Percentiles rank a stretch among this genome's conserved stretches.
phyloP scores from a whole-genome alignment of 345 rosid species.

The Eutrema heterophyllum region DNA sequence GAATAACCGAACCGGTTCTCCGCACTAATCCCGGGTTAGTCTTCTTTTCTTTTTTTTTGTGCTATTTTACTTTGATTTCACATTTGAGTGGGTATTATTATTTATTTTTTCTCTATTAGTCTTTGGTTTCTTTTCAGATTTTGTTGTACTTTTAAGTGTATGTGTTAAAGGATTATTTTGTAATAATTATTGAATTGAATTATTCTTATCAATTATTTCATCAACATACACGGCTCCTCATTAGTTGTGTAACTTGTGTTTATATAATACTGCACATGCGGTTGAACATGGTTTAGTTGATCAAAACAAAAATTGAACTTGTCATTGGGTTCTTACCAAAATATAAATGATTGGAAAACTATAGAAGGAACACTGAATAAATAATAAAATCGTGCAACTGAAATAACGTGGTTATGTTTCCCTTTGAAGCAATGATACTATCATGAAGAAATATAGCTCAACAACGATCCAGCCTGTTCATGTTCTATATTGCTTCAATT shows the following conservation, averaged over 20 bases:
- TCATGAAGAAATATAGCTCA: constrained; percentile 6
- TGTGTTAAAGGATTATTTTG: constrained; percentile 22
- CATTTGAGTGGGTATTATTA: constrained; percentile 2
- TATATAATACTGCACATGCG: constrained; percentile 15
- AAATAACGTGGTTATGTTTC: constrained; percentile 6
- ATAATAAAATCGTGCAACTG: background rate
- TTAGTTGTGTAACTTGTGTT: background rate
- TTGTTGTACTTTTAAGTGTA: constrained; percentile 19
- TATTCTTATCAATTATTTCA: constrained; percentile 23
- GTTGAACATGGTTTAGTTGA: constrained; percentile 17
- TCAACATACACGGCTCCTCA: constrained; percentile 7
- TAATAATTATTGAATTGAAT: constrained; percentile 30
- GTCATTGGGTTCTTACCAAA: constrained; percentile 13
- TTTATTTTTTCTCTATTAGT: background rate
- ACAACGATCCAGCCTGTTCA: constrained; percentile 23
- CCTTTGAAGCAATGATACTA: constrained; percentile 30
- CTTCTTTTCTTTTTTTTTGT: background rate
- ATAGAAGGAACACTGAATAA: background rate
- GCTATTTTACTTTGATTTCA: constrained; percentile 3
- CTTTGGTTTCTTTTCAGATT: background rate
- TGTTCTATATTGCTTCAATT: constrained; percentile 7
- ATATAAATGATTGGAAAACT: constrained; percentile 10
- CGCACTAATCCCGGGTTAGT: constrained; percentile 22
- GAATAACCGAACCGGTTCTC: constrained; percentile 23
- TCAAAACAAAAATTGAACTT: background rate